Evolutionary conservation across 768 basidiomycete species (phyloP).

Genomic region (Neoboletus subvelutipes): DNA sequence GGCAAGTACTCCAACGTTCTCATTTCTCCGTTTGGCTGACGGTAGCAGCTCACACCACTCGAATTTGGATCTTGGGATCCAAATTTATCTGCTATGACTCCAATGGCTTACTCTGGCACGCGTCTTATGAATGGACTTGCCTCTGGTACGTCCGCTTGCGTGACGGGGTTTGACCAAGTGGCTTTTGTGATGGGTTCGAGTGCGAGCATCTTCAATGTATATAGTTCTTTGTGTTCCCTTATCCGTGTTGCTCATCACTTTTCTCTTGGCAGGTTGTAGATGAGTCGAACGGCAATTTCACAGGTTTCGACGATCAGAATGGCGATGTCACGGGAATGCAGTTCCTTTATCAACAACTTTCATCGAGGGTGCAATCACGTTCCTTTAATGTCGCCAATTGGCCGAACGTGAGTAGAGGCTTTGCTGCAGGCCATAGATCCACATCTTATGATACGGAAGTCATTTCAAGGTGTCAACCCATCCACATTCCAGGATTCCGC

Average conservation of each 20-base stretch:
- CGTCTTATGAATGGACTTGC: slow-evolving; percentile 56
- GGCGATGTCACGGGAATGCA: slow-evolving; percentile 35
- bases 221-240: slow-evolving; percentile 3
- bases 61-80: slow-evolving; percentile 79
- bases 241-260: background rate
- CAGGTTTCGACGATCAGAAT: slow-evolving; percentile 11
- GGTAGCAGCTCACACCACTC: slow-evolving; percentile 51
- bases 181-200: slow-evolving; percentile 77
- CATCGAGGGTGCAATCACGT: slow-evolving; percentile 45
- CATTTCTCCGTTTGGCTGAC: slow-evolving; percentile 4
- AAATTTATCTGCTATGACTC: slow-evolving; percentile 65
- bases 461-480: slow-evolving; percentile 52
- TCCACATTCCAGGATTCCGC: slow-evolving; percentile 53
- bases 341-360: slow-evolving; percentile 49
- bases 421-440: background rate
- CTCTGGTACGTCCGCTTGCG: slow-evolving; percentile 57
- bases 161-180: slow-evolving; percentile 71
- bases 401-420: slow-evolving; percentile 48
- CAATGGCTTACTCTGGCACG: slow-evolving; percentile 64
- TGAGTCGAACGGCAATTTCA: slow-evolving; percentile 38
- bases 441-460: slow-evolving; percentile 22
- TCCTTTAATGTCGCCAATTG: slow-evolving; percentile 65
- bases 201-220: slow-evolving; percentile 64
- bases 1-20: slow-evolving; percentile 36
- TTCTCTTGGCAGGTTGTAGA: slow-evolving; percentile 49